Base-by-base conservation (phyloP, 495 filamentous ascomycete species). In the Evernia prunastri region DNA sequence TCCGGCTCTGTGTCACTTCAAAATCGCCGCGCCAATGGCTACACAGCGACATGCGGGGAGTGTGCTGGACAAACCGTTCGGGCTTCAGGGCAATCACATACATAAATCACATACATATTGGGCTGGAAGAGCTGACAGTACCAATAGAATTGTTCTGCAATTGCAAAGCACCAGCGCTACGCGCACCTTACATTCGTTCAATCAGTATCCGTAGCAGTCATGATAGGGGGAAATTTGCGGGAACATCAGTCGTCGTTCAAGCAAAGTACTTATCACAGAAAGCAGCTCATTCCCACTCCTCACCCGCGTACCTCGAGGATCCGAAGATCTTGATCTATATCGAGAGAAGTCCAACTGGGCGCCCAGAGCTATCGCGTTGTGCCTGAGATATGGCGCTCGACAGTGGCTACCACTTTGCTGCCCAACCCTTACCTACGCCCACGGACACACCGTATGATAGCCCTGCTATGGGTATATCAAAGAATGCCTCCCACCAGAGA, bases 391-490 rank as follows among this genome's bases (percentile, higher is more conserved):
- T 70, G 68, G 66, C 60, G 31, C 60, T 68, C 60, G 54, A 67
- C 33, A 68, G 56, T 60, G 61, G 58, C 68, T 63, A 73, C 67
- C 49, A 36, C 23, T 57, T 61, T 35, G 47, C 63, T 63, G 71
- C 68, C 59, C 69, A 77, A 60, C 67, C 80, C 27, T 75, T 92
- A 39, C 87, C 90, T 37, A 84, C 86, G 54, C 88, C 89, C 25
- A 78, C 82, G 27, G 84, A 86, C 47, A 87, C 85, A 20, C 85
- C 87, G 10, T 87, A 85, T 66, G 79, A 86, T 67, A 82, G 82
- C 17, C 84, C 84, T 18, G 82, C 86, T 37, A 76, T 80, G 67
- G 66, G 76, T 53, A 68, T 78, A 67, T 83, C 80, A 66, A 74
- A 78, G 57, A 77, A 79, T 33, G 78, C 82, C 15, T 80, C 79